phyloP scores from a whole-genome alignment of 306 rosid species.

The Hippophae tibetana region DNA sequence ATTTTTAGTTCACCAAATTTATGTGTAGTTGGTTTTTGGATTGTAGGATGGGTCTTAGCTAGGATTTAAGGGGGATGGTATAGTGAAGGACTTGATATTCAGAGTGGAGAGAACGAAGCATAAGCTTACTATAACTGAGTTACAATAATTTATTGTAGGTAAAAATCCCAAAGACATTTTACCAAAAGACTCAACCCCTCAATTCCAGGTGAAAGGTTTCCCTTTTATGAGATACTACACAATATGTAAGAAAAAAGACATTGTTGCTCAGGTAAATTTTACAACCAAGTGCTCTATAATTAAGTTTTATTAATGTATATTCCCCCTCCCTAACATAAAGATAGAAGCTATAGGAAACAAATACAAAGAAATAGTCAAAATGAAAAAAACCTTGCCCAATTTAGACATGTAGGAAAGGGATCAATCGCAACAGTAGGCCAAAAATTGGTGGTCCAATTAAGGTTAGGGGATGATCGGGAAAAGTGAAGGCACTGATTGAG shows the following conservation, averaged over 20 bases:
- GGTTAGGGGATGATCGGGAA: no score
- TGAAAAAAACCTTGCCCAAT: no score
- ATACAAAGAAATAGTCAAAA: no score
- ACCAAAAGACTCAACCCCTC: slow-evolving; percentile 2
- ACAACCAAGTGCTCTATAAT: background rate
- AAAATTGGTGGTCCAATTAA: no score
- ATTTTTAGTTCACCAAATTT: background rate
- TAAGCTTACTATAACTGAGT: slow-evolving; percentile 43
- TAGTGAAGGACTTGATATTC: slow-evolving; percentile 9
- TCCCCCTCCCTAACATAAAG: no score
- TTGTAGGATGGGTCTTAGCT: slow-evolving; percentile 60
- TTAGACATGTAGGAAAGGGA: no score
- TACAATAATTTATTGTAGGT: slow-evolving; percentile 38
- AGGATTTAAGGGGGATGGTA: slow-evolving; percentile 48
- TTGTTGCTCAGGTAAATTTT: slow-evolving; percentile 69
- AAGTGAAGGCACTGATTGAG: fast-evolving
- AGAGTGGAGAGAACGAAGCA: slow-evolving; percentile 42
- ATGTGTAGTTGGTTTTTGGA: slow-evolving; percentile 6
- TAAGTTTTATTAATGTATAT: background rate
- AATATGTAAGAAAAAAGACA: slow-evolving; percentile 36
- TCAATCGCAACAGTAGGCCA: no score
- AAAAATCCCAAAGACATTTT: slow-evolving; percentile 22
- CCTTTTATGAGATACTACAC: slow-evolving; percentile 61
- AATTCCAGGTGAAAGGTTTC: slow-evolving; percentile 53
- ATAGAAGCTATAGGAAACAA: no score